Evolutionary conservation across 1,139 yeast genomes (phyloP), one percentile per base, ranked within the genome.

Genomic region (Saccharomycopsis hybrid): DNA sequence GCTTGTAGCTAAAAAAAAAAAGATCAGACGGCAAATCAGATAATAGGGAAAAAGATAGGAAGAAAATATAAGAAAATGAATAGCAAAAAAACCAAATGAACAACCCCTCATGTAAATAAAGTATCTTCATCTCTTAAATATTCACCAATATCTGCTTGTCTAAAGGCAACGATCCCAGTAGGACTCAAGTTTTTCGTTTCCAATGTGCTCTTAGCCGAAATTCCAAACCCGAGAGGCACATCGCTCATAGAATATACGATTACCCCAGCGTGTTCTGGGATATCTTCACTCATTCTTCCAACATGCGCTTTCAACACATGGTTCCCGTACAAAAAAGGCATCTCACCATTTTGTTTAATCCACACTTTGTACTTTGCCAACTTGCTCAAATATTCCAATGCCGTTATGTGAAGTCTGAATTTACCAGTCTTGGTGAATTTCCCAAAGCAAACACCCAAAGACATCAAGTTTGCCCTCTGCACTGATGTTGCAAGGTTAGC

Each of bases 71-170:
- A 36, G 13, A 36, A n/a, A 24, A n/a, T n/a, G 18, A 5, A 36
- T 5, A 9, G 24, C 7, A 36, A 5, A 36, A 24, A 5, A 36
- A 13, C 7, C 7, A 27, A 40, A 5, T 27, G 31, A 13, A 31
- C 35, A 42, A 44, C n/a, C 18, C 24, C 43, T 60, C 71, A 89
- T 35, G 97, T 86, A 66, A 92, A 92, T 60, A 92, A 72, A 38
- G 97, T 86, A 66, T 92, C 98, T 73, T 92, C 98, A 62, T 94
- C 98, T 76, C 99, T 88, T 64, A 92, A 76, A 64, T 89, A 92
- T 69, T 92, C 99, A 58, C 99, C 99, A 60, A 92, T 89, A 72
- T 92, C 99, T 58, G 95, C 86, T 67, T 92, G 99, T 76, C 98
- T 82, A 67, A 87, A 92, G 8, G 95, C 95, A 13, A 90, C 96